These are phyloP conservation scores for Pleurotus platypus DNA, from an alignment of 768 basidiomycete species.

Conservation along the genomic window DNA sequence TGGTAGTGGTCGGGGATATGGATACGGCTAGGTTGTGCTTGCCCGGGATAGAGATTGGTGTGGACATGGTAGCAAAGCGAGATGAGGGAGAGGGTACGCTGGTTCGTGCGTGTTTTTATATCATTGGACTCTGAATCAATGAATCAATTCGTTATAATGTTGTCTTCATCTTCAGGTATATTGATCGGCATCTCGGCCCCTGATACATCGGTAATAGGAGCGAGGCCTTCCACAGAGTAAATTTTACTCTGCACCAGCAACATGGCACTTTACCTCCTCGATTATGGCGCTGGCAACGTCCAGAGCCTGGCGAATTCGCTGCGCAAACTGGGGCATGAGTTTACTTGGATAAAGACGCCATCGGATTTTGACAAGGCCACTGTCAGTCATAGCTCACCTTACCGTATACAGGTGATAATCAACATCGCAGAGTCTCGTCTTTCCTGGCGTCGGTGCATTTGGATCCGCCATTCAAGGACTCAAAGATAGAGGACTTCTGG, in stretches of 20 bases:
- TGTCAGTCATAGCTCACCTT: slow-evolving; percentile 48
- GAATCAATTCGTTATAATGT: not conserved
- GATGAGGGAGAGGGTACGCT: not conserved
- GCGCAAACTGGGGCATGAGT: slow-evolving; percentile 75
- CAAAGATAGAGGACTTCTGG: slow-evolving; percentile 63
- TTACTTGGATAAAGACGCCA: slow-evolving; percentile 82
- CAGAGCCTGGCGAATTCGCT: slow-evolving; percentile 93
- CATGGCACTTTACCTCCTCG: slow-evolving; percentile 78
- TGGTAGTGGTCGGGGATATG: slow-evolving; percentile 43
- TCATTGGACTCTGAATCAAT: not conserved
- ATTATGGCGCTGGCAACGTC: slow-evolving; percentile 96
- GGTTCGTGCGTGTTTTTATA: not conserved
- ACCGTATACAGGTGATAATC: slow-evolving; percentile 8
- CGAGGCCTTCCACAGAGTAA: slow-evolving; percentile 2
- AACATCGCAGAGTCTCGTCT: slow-evolving; percentile 75
- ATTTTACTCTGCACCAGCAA: slow-evolving; percentile 1
- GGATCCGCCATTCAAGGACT: slow-evolving; percentile 83
- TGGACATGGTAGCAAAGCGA: slow-evolving; percentile 34
- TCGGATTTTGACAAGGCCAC: slow-evolving; percentile 86
- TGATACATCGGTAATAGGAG: not conserved
- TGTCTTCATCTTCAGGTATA: no score
- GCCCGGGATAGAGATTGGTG: slow-evolving; percentile 43
- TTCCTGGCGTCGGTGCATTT: slow-evolving; percentile 96
- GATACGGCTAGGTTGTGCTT: slow-evolving; percentile 39
- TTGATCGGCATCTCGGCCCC: slow-evolving; percentile 5